Base-by-base conservation (phyloP, 495 filamentous ascomycete species). In the Cryomyces minteri region DNA sequence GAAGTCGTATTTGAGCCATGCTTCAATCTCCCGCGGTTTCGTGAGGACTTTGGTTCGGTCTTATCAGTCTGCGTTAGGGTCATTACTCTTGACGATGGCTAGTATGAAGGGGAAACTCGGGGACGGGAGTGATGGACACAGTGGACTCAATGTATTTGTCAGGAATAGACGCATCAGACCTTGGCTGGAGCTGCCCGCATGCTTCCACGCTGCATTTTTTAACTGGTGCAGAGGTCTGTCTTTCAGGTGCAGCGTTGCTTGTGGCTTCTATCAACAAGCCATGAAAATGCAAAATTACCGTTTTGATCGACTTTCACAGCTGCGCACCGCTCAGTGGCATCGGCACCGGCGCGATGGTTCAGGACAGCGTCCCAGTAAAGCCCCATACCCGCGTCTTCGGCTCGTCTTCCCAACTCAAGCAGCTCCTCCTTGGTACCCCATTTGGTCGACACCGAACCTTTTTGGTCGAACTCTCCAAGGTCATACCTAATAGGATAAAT, bases 391-490 rank as follows among this genome's bases (percentile, higher is more conserved):
- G 68, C 43, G 10, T 67, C 55, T 41, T 70, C 66, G 0, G 76
- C 74, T 14, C 61, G 57, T 18, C 58, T 53, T 5, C 62, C 56
- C 36, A 87, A 55, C 6, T 62, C 57, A n/a, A 74, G 47, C 14
- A 86, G 59, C 37, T 84, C 76, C 28, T 70, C 67, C 47, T 73
- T 78, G 14, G 63, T 68, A 10, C 81, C 80, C 79, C 79, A 86
- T 62, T 83, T 82, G n/a, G 79, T 83, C n/a, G 64, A 62, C 8
- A 65, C 55, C 1, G 61, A 55, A 32, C 76, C 76, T 51, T 84
- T 83, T 51, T 84, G 80, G 51, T 84, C 70, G 51, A 84, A 86
- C 52, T 86, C 81, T 36, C 81, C 80, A 28, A 84, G 58, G 44
- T 86, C 81, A 51, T 80, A 38, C 2, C 18, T 25, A 2, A 25